Base-by-base conservation (phyloP, 2,329 filamentous ascomycete genomes). In the Colletotrichum sublineola region DNA sequence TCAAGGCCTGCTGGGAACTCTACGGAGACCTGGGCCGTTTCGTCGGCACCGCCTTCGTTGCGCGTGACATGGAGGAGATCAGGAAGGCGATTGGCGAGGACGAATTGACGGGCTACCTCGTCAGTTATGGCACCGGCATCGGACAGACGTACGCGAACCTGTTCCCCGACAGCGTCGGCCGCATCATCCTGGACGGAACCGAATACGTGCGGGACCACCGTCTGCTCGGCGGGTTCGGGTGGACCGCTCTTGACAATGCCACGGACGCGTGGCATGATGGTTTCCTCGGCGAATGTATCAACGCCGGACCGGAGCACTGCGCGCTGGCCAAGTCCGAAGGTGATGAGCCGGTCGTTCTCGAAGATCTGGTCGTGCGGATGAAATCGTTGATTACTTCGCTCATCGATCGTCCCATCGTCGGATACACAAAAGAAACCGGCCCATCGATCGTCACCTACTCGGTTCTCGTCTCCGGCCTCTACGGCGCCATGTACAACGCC, bases 91-190 rank as follows among this genome's bases (percentile, higher is more conserved):
- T 87, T 0, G 81, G 77, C 6, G 86, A 87, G 74, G 82, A 84
- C 4, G 82, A 86, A 65, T 68, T 87, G 71, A 87, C 85, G 1
- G 85, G 83, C 0, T 86, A 87, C 63, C 78, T 88, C 20, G 83
- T 87, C 42, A 86, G 84, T 72, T 88, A 88, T 69, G 86, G 86
- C 24, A 88, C 86, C 0, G 85, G 83, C 4, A 87, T 88, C 57
- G 86, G 85, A 0, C 86, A 88, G 76, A 87, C 84, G 0, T 88
- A 86, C 65, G 85, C 84, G 36, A 83, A 82, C 70, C 84, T 88
- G 83, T 88, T 87, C 52, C 86, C 86, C 1, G 75, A 81, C 29
- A 83, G 82, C 55, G 85, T 86, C 0, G 86, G 86, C 0, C 81
- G 86, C 5, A 75, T 88, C 57, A 83, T 88, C 15, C 78, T 88